These are phyloP conservation scores for Penicillium fuscoglaucum DNA, from an alignment of 2,329 filamentous ascomycete genomes.

Conservation along the genomic window DNA sequence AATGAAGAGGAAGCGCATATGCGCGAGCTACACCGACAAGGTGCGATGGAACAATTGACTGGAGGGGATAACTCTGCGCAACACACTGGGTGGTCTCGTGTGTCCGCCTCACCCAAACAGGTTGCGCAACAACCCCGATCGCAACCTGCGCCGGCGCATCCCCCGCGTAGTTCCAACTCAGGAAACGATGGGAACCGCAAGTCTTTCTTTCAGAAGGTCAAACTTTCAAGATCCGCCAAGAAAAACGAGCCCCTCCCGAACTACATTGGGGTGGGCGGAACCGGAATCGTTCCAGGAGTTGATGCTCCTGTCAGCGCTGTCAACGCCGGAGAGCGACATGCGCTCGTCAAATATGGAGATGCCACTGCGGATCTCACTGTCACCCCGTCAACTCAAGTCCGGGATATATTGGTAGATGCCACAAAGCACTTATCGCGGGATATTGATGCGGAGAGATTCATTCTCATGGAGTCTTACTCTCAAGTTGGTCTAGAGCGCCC, in stretches of 20 bases:
- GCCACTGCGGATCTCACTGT: constrained; percentile 70
- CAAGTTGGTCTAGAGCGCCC: constrained; percentile 77
- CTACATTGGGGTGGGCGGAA: constrained; percentile 26
- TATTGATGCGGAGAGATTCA: constrained; percentile 64
- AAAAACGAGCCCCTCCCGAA: constrained; percentile 18
- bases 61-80: constrained; percentile 21
- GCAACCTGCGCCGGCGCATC: neutral
- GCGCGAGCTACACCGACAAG: constrained; percentile 32
- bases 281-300: constrained; percentile 51
- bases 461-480: constrained; percentile 76
- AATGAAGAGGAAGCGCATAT: constrained; percentile 16
- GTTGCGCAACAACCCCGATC: neutral
- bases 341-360: constrained; percentile 71
- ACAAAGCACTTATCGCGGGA: constrained; percentile 62
- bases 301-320: constrained; percentile 80
- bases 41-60: constrained; percentile 39
- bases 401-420: constrained; percentile 70
- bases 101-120: constrained; percentile 1
- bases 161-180: neutral
- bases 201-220: constrained; percentile 36
- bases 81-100: constrained; percentile 12
- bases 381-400: constrained; percentile 69
- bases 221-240: constrained; percentile 18
- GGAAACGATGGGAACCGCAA: constrained; percentile 25
- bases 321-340: constrained; percentile 74